phyloP scores from a whole-genome alignment of 2,329 filamentous ascomycete species.

The Podosphaera aphanis region DNA sequence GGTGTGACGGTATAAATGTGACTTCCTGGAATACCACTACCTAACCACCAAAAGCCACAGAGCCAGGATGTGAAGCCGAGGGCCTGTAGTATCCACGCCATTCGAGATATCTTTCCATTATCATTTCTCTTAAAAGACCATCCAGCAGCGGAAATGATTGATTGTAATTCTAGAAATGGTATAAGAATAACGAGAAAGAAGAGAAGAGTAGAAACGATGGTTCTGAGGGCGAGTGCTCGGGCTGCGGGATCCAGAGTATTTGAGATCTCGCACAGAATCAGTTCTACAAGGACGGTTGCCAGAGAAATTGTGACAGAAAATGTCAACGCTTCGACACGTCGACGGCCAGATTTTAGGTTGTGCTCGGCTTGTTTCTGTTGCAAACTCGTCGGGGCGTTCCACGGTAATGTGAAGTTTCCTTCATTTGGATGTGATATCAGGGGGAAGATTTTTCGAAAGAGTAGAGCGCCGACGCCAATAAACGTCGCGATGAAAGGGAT shows the following conservation, averaged over 20 bases:
- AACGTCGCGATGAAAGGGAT: conserved; percentile 52
- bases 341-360: conserved; percentile 25
- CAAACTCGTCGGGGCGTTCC: conserved; percentile 32
- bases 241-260: conserved; percentile 47
- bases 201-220: conserved; percentile 47
- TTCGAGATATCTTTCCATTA: conserved; percentile 30
- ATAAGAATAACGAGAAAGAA: conserved; percentile 51
- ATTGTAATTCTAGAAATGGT: conserved; percentile 55
- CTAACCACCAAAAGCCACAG: conserved; percentile 52
- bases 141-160: conserved; percentile 25
- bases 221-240: conserved; percentile 39
- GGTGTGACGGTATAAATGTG: conserved; percentile 24
- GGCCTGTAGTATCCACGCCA: conserved; percentile 40
- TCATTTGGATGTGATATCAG: conserved; percentile 31
- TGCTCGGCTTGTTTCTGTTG: conserved; percentile 35
- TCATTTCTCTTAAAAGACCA: conserved; percentile 37
- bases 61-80: conserved; percentile 45
- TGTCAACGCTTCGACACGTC: conserved; percentile 33
- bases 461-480: conserved; percentile 33
- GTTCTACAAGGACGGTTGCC: conserved; percentile 51
- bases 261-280: conserved; percentile 67
- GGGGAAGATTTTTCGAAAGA: conserved; percentile 48
- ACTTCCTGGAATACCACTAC: conserved; percentile 33
- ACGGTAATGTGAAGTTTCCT: conserved; percentile 36
- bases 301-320: conserved; percentile 60